Conservation (phyloP, 768 basidiomycete species). For the Phaeolepiota aurea region DNA sequence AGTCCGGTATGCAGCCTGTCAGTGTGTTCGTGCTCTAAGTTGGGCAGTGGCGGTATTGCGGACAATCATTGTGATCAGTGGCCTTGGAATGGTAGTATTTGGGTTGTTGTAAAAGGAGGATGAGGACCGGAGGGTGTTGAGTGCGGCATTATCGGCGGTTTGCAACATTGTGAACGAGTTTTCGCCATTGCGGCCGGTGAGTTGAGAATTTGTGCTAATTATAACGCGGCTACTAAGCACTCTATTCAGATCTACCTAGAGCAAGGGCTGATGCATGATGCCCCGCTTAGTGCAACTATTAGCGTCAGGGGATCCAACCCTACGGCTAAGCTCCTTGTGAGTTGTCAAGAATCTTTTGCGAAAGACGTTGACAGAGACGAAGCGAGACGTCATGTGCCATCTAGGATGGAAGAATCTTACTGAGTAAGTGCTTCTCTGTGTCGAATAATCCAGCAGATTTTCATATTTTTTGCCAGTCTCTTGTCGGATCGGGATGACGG, state of each 20-base stretch:
- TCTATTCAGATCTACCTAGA: slow-evolving; percentile 51
- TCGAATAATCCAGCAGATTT: not conserved
- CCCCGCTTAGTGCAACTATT: slow-evolving; percentile 55
- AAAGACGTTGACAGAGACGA: slow-evolving; percentile 52
- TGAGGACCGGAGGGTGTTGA: slow-evolving; percentile 63
- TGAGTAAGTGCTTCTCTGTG: slow-evolving; percentile 30
- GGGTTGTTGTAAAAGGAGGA: slow-evolving; percentile 33
- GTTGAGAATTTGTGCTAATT: slow-evolving; percentile 17
- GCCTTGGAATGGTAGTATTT: slow-evolving; percentile 67
- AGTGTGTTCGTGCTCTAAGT: slow-evolving; percentile 73
- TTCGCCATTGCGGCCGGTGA: slow-evolving; percentile 67
- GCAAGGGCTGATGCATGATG: slow-evolving; percentile 60
- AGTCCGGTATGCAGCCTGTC: slow-evolving; percentile 81
- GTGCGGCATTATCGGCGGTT: slow-evolving; percentile 64
- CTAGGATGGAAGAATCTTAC: slow-evolving; percentile 59
- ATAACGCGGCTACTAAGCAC: no score
- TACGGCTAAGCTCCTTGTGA: slow-evolving; percentile 75
- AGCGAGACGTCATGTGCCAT: slow-evolving; percentile 55
- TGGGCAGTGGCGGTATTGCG: slow-evolving; percentile 74
- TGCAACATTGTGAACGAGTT: slow-evolving; percentile 86
- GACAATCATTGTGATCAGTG: slow-evolving; percentile 80
- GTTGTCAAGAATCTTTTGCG: slow-evolving; percentile 77
- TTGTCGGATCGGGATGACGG: slow-evolving; percentile 42
- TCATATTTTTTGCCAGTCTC: slow-evolving; percentile 28
- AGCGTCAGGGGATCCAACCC: slow-evolving; percentile 38